Percentiles rank a stretch among this genome's conserved stretches.
These are phyloP conservation scores for Pontederia paniculata DNA, from an alignment of 176 grass and related monocot species.

Conservation along the genomic window DNA sequence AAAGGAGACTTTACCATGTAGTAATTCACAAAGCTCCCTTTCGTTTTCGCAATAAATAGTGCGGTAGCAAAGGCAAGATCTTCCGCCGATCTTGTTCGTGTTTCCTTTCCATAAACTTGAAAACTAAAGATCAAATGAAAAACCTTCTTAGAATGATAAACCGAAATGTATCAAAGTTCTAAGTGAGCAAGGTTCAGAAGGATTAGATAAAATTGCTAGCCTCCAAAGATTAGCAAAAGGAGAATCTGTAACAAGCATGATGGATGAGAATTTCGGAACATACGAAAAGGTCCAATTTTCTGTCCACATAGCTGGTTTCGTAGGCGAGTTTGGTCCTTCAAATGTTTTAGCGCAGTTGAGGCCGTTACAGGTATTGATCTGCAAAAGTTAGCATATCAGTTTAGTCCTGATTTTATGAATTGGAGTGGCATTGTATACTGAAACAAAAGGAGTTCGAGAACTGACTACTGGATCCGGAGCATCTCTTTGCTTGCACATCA, in stretches of 20 bases:
- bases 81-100: conserved; percentile 44
- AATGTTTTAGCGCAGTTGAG: conserved; percentile 69
- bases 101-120: conserved; percentile 55
- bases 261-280: conserved; percentile 4
- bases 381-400: conserved; percentile 11
- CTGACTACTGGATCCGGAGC: conserved; percentile 76
- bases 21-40: conserved; percentile 91
- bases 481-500: conserved; percentile 94
- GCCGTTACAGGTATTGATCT: conserved; percentile 94
- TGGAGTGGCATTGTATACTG: background rate
- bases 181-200: too few relatives aligned
- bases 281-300: conserved; percentile 85
- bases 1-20: conserved; percentile 60
- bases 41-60: conserved; percentile 63
- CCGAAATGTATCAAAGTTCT: too few relatives aligned
- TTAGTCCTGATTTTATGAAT: background rate
- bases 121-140: conserved; percentile 23
- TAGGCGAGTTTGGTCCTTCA: conserved; percentile 62
- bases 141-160: too few relatives aligned
- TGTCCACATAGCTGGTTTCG: conserved; percentile 80
- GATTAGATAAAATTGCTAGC: too few relatives aligned
- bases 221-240: background rate
- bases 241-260: background rate
- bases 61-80: conserved; percentile 70
- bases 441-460: conserved; percentile 3